Percentiles rank a stretch among this genome's conserved stretches.
phyloP scores from a whole-genome alignment of 805 yeast genomes.

The Candida odintsovae region DNA sequence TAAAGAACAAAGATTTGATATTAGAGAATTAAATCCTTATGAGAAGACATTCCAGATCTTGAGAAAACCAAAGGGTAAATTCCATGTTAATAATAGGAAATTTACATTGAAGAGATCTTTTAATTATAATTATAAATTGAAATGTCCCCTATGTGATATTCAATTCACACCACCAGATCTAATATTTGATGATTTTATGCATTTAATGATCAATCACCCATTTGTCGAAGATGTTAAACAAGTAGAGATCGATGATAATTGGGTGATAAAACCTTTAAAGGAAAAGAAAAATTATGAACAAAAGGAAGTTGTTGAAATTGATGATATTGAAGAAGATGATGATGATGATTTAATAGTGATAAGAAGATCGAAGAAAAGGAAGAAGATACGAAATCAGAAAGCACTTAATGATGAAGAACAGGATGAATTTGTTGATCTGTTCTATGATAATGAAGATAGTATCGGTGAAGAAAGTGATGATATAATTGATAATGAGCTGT shows the following conservation, averaged over 20 bases:
- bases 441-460: not conserved
- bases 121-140: not conserved
- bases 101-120: not conserved
- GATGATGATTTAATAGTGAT: not conserved
- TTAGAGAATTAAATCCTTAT: not conserved
- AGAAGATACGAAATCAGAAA: not conserved
- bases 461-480: not conserved
- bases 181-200: conserved; percentile 6
- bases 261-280: not conserved
- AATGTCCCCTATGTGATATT: conserved; percentile 4
- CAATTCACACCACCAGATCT: conserved; percentile 1
- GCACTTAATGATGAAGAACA: not conserved
- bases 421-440: not conserved
- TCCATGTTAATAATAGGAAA: not conserved
- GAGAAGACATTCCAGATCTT: not conserved
- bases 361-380: not conserved
- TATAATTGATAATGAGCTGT: not conserved
- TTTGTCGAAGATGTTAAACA: not conserved
- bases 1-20: not conserved
- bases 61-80: not conserved
- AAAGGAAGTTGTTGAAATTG: not conserved
- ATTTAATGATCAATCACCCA: conserved; percentile 4
- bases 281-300: not conserved
- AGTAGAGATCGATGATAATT: conserved; percentile 1
- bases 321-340: conserved; percentile 1